phyloP scores from a whole-genome alignment of 2,329 filamentous ascomycete genomes.

The Xylariales sp. region DNA sequence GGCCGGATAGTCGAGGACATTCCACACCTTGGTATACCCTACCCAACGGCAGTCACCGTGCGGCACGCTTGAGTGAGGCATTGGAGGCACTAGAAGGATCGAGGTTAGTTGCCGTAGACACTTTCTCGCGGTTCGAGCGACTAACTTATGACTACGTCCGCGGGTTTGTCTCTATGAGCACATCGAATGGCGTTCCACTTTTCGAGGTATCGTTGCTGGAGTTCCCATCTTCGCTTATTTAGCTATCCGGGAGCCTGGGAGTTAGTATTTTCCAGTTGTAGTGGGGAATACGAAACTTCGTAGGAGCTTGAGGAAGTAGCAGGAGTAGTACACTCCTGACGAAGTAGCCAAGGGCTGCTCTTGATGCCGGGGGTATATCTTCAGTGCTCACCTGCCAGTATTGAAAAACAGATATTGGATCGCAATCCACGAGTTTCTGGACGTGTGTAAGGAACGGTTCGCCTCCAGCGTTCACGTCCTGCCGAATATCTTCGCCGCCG shows the following conservation, averaged over 20 bases:
- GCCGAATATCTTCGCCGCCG: constrained; percentile 71
- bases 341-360: neutral
- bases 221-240: constrained; percentile 65
- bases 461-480: constrained; percentile 64
- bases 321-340: neutral
- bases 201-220: constrained; percentile 67
- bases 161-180: constrained; percentile 55
- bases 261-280: neutral
- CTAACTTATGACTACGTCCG: constrained; percentile 64
- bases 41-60: constrained; percentile 57
- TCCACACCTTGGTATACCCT: constrained; percentile 72
- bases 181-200: constrained; percentile 65
- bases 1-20: constrained; percentile 71
- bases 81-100: constrained; percentile 57
- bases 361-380: neutral
- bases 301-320: too few species aligned
- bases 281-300: neutral
- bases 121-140: neutral
- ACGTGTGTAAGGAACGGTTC: constrained; percentile 71
- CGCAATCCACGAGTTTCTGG: constrained; percentile 63
- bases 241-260: constrained; percentile 48
- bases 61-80: constrained; percentile 69
- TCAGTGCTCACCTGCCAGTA: constrained; percentile 66
- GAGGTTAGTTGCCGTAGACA: neutral
- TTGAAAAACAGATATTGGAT: constrained; percentile 69